phyloP scores from a whole-genome alignment of 1,284 basidiomycete species.

The Cryptococcus floricola region DNA sequence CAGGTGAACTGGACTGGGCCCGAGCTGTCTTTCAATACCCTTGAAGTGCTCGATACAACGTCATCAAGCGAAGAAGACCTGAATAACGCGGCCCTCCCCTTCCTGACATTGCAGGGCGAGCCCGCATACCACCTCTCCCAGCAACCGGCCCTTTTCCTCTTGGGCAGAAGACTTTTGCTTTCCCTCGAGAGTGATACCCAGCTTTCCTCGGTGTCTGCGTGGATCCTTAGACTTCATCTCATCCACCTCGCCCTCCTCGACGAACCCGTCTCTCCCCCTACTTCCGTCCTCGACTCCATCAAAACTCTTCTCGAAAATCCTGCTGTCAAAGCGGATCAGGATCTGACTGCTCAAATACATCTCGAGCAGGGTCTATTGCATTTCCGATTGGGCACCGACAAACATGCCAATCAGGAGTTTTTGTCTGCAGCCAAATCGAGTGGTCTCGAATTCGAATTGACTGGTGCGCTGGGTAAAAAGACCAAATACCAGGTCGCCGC shows the following conservation, averaged over 20 bases:
- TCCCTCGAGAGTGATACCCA: conserved; percentile 49
- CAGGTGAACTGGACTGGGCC: conserved; percentile 98
- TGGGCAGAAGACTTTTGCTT: conserved; percentile 69
- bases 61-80: conserved; percentile 56
- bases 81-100: conserved; percentile 63
- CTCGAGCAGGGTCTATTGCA: conserved; percentile 79
- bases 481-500: conserved; percentile 91
- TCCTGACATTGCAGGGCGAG: conserved; percentile 82
- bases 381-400: conserved; percentile 68
- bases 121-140: conserved; percentile 90
- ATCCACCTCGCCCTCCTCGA: conserved; percentile 83
- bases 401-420: conserved; percentile 72
- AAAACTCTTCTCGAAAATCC: conserved; percentile 50
- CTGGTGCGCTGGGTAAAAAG: conserved; percentile 86
- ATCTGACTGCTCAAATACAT: conserved; percentile 65
- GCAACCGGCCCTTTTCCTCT: conserved; percentile 66
- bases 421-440: conserved; percentile 72
- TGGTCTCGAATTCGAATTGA: conserved; percentile 82
- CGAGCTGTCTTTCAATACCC: conserved; percentile 60
- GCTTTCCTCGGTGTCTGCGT: conserved; percentile 62
- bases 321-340: conserved; percentile 36
- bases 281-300: conserved; percentile 55
- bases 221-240: conserved; percentile 69
- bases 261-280: conserved; percentile 67
- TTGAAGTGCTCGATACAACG: conserved; percentile 30